Conservation (phyloP, 495 filamentous ascomycete species). For the Aspergillus funiculosus region DNA sequence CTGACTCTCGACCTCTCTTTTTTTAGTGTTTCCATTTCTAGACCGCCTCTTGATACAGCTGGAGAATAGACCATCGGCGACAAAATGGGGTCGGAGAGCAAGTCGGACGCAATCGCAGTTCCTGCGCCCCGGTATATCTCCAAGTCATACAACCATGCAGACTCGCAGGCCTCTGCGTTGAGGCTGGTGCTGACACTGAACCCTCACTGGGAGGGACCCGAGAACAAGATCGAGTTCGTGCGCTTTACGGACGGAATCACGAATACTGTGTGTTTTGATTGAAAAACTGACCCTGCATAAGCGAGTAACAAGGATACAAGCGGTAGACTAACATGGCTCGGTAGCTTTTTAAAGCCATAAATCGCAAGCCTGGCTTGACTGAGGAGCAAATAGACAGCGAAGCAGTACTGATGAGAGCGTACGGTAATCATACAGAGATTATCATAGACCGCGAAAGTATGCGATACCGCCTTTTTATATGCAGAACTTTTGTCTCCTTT, state of each 20-base stretch:
- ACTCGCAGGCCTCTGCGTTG: conserved; percentile 70
- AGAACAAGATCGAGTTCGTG: conserved; percentile 77
- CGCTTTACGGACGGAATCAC: conserved; percentile 97
- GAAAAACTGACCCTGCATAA: conserved; percentile 1
- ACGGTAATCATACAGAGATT: conserved; percentile 88
- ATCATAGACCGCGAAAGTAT: conserved; percentile 94
- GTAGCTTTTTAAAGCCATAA: conserved; percentile 79
- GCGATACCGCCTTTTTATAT: too few species aligned
- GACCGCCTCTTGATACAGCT: too few species aligned
- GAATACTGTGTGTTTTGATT: conserved; percentile 64
- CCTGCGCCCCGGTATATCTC: conserved; percentile 54
- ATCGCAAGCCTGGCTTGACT: conserved; percentile 68
- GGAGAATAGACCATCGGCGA: not conserved
- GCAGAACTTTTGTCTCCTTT: conserved; percentile 11
- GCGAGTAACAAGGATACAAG: not conserved
- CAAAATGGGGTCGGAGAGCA: conserved; percentile 29
- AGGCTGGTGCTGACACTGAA: conserved; percentile 71
- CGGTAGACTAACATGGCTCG: conserved; percentile 20
- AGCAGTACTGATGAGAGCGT: conserved; percentile 86
- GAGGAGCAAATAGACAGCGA: conserved; percentile 76
- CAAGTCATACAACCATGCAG: conserved; percentile 66
- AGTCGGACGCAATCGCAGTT: conserved; percentile 17
- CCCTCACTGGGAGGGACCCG: conserved; percentile 72
- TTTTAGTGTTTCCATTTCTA: not conserved
- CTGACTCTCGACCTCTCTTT: not conserved